A percentile compares a stretch with the other conserved stretches of the same genome.
These are phyloP conservation scores for Penicillium capsulatum DNA, from an alignment of 2,329 filamentous ascomycete genomes.

Conservation along the genomic window DNA sequence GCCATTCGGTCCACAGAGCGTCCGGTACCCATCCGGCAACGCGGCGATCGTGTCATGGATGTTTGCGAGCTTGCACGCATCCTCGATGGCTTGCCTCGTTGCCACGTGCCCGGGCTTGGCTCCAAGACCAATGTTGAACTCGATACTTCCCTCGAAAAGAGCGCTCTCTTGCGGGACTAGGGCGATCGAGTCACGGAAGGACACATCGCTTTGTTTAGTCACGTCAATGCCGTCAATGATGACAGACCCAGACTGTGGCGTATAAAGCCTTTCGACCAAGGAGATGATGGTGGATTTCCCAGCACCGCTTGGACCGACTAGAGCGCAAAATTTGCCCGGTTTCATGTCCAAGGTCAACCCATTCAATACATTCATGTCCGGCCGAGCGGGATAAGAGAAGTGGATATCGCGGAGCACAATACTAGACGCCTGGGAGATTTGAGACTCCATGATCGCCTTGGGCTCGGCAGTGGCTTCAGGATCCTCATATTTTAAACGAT, in stretches of 20 bases:
- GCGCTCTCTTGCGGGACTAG: slow-evolving; percentile 48
- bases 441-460: slow-evolving; percentile 14
- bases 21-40: slow-evolving; percentile 58
- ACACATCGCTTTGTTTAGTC: slow-evolving; percentile 33
- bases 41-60: slow-evolving; percentile 64
- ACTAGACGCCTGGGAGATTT: slow-evolving; percentile 34
- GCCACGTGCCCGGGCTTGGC: slow-evolving; percentile 52
- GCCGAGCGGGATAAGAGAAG: slow-evolving; percentile 64
- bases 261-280: slow-evolving; percentile 54
- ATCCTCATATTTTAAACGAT: too few species aligned
- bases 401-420: slow-evolving; percentile 58
- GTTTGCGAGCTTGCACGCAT: slow-evolving; percentile 63
- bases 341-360: slow-evolving; percentile 53
- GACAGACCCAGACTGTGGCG: slow-evolving; percentile 48
- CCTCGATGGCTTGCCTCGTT: slow-evolving; percentile 58
- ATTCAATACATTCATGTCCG: slow-evolving; percentile 56
- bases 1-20: slow-evolving; percentile 51
- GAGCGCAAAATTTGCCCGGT: slow-evolving; percentile 42
- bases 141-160: slow-evolving; percentile 47
- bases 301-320: slow-evolving; percentile 65
- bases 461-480: slow-evolving; percentile 17
- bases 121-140: slow-evolving; percentile 47
- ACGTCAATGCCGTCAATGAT: slow-evolving; percentile 52
- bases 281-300: slow-evolving; percentile 65
- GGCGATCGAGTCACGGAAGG: slow-evolving; percentile 45